Evolutionary conservation across 768 basidiomycete genomes (phyloP), one percentile per base, ranked within the genome.

Genomic region (Tricholoma flavovirens): DNA sequence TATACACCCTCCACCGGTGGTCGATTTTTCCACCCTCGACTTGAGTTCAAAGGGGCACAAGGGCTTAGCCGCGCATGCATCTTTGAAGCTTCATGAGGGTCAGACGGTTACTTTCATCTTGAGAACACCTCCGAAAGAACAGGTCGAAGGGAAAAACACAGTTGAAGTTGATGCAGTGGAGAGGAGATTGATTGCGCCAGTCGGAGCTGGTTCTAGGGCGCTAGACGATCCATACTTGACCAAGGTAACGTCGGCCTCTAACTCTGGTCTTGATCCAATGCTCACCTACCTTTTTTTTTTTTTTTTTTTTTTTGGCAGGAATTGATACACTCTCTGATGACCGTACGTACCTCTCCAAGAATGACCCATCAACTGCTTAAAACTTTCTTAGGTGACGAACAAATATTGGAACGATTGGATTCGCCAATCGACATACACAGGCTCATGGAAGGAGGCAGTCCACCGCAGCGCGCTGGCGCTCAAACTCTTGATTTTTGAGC

Each of bases 401-500:
- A 70, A 71, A 22, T 97, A 90, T 68, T 98, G 94, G 94, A 84
- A 84, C 59, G 73, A 82, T 19, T 98, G 95, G 95, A 87, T 97
- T 62, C 78, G 83, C n/a, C 81, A 83, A 60, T 92, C 89, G 32
- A 93, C 88, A 0, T 99, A 99, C 70, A 80, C 80, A 12, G 97
- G 96, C 0, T 83, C 92, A 14, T 99, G 97, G 97, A 88, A 95
- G 63, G 97, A 99, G 69, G 86, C 89, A 2, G 94, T 98, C 5
- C 84, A 93, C 65, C 83, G 95, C 21, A 93, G 91, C 56, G 96
- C 93, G 1, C 77, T 98, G n/a, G 91, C 93, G 0, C 76, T 98
- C 59, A 98, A 98, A 71, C 79, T 97, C 55, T 77, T 98, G 58
- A 93, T 94, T 45, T 98, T 82, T 64, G 94, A 96, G 66, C 94